Evolutionary conservation across 768 basidiomycete genomes (phyloP).

Genomic region (Termitomyces heimii): DNA sequence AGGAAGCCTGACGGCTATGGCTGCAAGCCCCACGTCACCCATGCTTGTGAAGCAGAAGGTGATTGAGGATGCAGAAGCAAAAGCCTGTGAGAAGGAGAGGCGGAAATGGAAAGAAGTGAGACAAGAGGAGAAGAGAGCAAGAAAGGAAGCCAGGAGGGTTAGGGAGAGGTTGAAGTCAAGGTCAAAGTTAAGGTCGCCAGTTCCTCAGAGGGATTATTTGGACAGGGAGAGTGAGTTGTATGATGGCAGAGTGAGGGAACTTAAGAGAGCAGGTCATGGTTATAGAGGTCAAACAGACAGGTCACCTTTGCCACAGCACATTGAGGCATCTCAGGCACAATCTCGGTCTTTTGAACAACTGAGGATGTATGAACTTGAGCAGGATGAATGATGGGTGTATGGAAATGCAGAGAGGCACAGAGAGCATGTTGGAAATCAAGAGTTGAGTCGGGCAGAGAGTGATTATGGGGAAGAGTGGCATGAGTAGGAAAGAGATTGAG

Average conservation of each 20-base stretch:
- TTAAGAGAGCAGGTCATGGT: not conserved
- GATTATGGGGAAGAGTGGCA: slow-evolving; percentile 28
- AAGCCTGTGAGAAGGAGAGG: slow-evolving; percentile 40
- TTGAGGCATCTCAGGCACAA: slow-evolving; percentile 15
- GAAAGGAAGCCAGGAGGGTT: slow-evolving; percentile 17
- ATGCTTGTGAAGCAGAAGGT: slow-evolving; percentile 10
- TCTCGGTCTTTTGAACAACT: slow-evolving; percentile 7
- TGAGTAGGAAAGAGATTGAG: slow-evolving; percentile 26
- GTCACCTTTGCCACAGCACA: slow-evolving; percentile 4
- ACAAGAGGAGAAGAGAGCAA: slow-evolving; percentile 42
- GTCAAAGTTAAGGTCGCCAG: slow-evolving; percentile 18
- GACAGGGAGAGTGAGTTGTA: slow-evolving; percentile 16
- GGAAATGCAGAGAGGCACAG: not conserved
- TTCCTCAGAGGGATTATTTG: slow-evolving; percentile 12
- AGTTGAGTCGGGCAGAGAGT: not conserved
- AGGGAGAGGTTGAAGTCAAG: slow-evolving; percentile 20
- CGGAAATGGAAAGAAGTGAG: slow-evolving; percentile 43
- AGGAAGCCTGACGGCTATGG: slow-evolving; percentile 15
- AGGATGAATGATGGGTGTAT: not conserved
- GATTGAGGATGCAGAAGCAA: slow-evolving; percentile 13
- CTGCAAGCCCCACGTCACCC: not conserved
- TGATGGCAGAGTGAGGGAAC: not conserved
- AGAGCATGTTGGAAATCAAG: not conserved
- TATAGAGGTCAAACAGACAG: slow-evolving; percentile 3
- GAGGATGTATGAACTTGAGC: not conserved